Evolutionary conservation across 1,284 basidiomycete species (phyloP).

Genomic region (Cystobasidium pallidum): DNA sequence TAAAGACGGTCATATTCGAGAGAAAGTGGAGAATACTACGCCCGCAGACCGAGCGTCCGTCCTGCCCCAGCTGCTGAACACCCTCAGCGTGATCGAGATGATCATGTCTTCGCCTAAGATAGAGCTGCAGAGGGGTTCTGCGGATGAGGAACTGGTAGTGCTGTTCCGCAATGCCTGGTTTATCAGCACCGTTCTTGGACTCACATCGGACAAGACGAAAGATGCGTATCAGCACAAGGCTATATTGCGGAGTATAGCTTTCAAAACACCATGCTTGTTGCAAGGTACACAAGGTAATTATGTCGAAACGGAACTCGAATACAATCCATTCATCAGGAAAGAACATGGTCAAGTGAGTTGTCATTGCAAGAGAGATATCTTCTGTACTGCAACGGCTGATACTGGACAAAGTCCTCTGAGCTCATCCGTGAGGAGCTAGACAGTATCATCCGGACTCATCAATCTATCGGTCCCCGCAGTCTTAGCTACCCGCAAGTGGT

Average conservation of each 20-base stretch:
- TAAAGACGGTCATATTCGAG: slow-evolving; percentile 30
- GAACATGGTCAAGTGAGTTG: slow-evolving; percentile 38
- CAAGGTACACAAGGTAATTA: slow-evolving; percentile 81
- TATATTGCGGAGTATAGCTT: slow-evolving; percentile 77
- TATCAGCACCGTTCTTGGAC: slow-evolving; percentile 80
- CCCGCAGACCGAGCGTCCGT: slow-evolving; percentile 9
- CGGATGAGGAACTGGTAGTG: slow-evolving; percentile 66
- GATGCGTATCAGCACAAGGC: slow-evolving; percentile 76
- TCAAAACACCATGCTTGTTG: slow-evolving; percentile 84
- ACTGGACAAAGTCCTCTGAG: slow-evolving; percentile 46
- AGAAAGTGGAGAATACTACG: slow-evolving; percentile 23
- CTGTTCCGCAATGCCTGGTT: slow-evolving; percentile 96
- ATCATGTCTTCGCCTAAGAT: slow-evolving; percentile 78
- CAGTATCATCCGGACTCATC: slow-evolving; percentile 67
- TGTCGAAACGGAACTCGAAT: slow-evolving; percentile 86
- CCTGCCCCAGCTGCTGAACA: slow-evolving; percentile 49
- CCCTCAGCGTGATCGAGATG: slow-evolving; percentile 87
- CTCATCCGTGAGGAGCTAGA: slow-evolving; percentile 52
- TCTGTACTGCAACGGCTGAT: neutral
- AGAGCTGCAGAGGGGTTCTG: slow-evolving; percentile 65
- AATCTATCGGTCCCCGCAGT: slow-evolving; percentile 68
- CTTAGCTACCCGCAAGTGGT: slow-evolving; percentile 82
- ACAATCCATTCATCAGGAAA: slow-evolving; percentile 87
- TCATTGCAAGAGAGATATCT: neutral
- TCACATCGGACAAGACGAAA: slow-evolving; percentile 58